phyloP scores from a whole-genome alignment of 1,284 basidiomycete species.

The Trichosporon inkin region DNA sequence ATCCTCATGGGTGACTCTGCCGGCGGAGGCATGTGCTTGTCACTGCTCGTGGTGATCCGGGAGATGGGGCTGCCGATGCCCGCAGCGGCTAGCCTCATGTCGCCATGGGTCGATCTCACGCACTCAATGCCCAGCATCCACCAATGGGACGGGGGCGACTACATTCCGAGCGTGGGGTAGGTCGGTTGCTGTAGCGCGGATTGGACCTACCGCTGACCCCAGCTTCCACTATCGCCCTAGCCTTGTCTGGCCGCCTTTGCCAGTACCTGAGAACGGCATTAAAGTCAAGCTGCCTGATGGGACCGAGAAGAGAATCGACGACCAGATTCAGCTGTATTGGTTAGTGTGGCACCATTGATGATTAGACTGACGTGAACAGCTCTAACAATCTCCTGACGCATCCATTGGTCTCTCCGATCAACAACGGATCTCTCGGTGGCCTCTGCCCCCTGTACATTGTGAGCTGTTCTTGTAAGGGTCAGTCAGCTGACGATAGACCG shows the following conservation, averaged over 20 bases:
- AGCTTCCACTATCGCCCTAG: conserved; percentile 50
- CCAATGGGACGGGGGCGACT: conserved; percentile 43
- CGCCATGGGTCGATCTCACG: conserved; percentile 88
- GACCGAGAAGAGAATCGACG: conserved; percentile 34
- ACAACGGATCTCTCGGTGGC: conserved; percentile 54
- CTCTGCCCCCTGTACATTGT: conserved; percentile 55
- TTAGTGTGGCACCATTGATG: conserved; percentile 16
- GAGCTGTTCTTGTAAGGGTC: conserved; percentile 9
- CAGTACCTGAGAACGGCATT: conserved; percentile 37
- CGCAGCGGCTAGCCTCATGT: conserved; percentile 76
- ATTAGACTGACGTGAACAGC: conserved; percentile 21
- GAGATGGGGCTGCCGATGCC: conserved; percentile 78
- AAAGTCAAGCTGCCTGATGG: conserved; percentile 37
- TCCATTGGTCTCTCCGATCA: conserved; percentile 54
- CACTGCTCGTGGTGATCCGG: conserved; percentile 80
- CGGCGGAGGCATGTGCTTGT: conserved; percentile 80
- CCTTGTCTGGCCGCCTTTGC: conserved; percentile 47
- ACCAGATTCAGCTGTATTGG: conserved; percentile 55
- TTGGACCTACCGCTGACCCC: conserved; percentile 14
- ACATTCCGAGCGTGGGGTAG: conserved; percentile 42
- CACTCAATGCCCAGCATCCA: conserved; percentile 85
- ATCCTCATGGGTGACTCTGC: conserved; percentile 88
- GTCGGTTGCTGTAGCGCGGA: conserved; percentile 6
- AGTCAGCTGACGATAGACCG: conserved; percentile 30
- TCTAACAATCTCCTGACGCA: conserved; percentile 54